Percentiles rank a stretch among this genome's conserved stretches.
These are phyloP conservation scores for Amaranthus palmeri DNA, from an alignment of 148 eudicot genomes.

Conservation along the genomic window DNA sequence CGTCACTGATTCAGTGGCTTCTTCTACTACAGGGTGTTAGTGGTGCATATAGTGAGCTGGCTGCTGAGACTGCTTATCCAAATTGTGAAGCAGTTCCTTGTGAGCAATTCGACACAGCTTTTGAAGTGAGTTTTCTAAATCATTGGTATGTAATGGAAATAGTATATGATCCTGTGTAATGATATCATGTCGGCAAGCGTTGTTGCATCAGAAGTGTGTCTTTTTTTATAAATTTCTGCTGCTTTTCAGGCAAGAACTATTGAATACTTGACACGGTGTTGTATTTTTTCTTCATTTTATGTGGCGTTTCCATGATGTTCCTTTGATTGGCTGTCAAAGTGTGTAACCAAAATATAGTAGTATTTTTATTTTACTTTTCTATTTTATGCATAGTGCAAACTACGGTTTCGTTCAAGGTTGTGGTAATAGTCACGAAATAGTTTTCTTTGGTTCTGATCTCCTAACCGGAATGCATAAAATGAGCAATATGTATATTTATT, in stretches of 20 bases:
- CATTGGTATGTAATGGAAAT: constrained; percentile 5
- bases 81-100: constrained; percentile 76
- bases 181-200: not conserved
- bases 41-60: constrained; percentile 78
- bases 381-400: no score
- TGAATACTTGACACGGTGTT: no score
- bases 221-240: not conserved
- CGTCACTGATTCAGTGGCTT: not conserved
- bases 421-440: no score
- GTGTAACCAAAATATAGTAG: not conserved
- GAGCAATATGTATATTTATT: no score
- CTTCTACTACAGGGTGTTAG: constrained; percentile 49
- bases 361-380: no score
- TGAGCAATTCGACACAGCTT: constrained; percentile 77
- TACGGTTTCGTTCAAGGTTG: no score
- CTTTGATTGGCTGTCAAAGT: not conserved
- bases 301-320: not conserved
- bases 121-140: constrained; percentile 41
- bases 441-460: no score
- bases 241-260: no score
- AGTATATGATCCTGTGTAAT: not conserved
- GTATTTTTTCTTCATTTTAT: not conserved
- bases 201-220: not conserved
- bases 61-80: constrained; percentile 72
- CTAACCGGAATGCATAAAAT: no score